A percentile compares a stretch with the other conserved stretches of the same genome.
Conservation (phyloP, 768 basidiomycete genomes). For the Jaapia argillacea region DNA sequence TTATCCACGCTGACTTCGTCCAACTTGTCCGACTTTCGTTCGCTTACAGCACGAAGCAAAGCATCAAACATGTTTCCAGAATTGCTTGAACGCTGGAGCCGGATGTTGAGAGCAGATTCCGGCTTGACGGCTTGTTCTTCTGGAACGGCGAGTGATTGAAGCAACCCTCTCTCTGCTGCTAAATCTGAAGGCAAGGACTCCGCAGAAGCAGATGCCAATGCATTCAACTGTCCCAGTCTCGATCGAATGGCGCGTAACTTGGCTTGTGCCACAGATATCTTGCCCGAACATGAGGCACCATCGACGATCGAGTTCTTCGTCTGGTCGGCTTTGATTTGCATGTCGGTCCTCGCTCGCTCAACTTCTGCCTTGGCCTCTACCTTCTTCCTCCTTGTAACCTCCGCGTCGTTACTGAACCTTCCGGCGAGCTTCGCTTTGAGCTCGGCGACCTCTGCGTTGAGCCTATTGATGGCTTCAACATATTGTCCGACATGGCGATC, state of each 20-base stretch:
- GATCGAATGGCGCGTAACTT: conserved; percentile 56
- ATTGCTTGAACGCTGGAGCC: conserved; percentile 62
- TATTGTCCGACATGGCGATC: conserved; percentile 93
- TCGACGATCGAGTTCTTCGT: conserved; percentile 62
- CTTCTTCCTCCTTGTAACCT: conserved; percentile 55
- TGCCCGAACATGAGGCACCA: conserved; percentile 66
- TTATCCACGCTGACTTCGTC: conserved; percentile 64
- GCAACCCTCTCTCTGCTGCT: conserved; percentile 62
- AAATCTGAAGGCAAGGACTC: conserved; percentile 40
- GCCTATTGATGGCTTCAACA: conserved; percentile 86
- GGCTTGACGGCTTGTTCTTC: conserved; percentile 61
- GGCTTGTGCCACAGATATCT: conserved; percentile 56
- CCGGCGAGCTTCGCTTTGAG: conserved; percentile 81
- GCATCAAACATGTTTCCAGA: conserved; percentile 78
- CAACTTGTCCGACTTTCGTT: conserved; percentile 68
- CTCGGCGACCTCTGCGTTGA: conserved; percentile 74
- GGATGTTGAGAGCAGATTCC: conserved; percentile 45
- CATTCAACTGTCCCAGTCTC: conserved; percentile 50
- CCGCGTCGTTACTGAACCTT: conserved; percentile 51
- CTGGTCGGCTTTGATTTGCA: conserved; percentile 62
- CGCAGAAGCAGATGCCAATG: conserved; percentile 25
- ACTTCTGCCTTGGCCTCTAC: conserved; percentile 66
- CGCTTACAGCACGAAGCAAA: conserved; percentile 73
- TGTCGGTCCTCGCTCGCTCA: conserved; percentile 62
- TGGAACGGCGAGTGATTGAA: conserved; percentile 54